phyloP scores from a whole-genome alignment of 257 asterid species.

The Plantago elongata region DNA sequence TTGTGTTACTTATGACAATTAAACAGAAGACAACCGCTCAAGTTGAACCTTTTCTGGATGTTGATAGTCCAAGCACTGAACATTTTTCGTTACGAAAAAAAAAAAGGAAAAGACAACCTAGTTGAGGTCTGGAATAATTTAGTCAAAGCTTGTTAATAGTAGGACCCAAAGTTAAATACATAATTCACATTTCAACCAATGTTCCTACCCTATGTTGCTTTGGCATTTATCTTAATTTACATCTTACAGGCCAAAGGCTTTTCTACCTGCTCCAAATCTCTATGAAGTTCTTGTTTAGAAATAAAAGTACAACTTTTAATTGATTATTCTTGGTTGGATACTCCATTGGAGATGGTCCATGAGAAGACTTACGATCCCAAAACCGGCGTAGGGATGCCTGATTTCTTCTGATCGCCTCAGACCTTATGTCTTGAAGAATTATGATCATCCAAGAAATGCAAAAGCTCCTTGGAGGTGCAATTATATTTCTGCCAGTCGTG shows the following conservation, averaged over 20 bases:
- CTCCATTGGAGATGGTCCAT: slow-evolving; percentile 67
- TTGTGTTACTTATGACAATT: slow-evolving; percentile 6
- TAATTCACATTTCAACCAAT: not conserved
- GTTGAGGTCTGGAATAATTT: not conserved
- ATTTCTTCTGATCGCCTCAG: slow-evolving; percentile 38
- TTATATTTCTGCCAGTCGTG: no score
- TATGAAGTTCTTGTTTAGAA: not conserved
- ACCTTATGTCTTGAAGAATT: not conserved
- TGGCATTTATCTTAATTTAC: no score
- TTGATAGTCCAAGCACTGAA: no score
- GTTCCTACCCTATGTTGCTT: no score
- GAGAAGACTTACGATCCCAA: slow-evolving; percentile 81
- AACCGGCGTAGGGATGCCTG: slow-evolving; percentile 90
- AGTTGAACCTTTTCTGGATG: no score
- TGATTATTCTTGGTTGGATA: slow-evolving; percentile 31
- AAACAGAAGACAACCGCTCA: no score
- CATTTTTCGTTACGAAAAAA: no score
- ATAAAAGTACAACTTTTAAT: not conserved
- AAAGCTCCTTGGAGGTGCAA: no score
- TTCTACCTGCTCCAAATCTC: not conserved
- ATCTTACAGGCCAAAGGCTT: not conserved
- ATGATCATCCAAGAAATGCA: no score
- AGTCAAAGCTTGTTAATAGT: not conserved
- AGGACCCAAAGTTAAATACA: not conserved
- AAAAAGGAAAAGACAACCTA: not conserved